Conservation (phyloP, 495 filamentous ascomycete species). For the Chaetomium cochliodes region DNA sequence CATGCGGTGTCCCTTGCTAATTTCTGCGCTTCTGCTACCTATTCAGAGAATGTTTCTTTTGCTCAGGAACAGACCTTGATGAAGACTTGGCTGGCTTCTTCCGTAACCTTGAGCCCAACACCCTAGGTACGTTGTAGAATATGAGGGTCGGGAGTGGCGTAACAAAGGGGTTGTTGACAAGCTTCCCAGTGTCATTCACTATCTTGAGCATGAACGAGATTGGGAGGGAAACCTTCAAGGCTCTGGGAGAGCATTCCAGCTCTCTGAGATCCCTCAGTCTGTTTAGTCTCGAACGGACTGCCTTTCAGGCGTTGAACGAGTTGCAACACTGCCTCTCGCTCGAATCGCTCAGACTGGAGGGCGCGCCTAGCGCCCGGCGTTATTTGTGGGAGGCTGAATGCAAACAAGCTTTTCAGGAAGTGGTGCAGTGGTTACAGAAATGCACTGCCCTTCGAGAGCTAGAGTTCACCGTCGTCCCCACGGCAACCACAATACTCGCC, state of each 20-base stretch:
- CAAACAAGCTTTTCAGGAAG: constrained; percentile 51
- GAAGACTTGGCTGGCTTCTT: constrained; percentile 59
- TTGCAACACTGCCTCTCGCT: constrained; percentile 54
- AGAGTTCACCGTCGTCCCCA: constrained; percentile 50
- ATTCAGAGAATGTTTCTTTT: constrained; percentile 49
- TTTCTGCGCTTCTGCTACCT: not conserved
- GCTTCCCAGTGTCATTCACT: constrained; percentile 48
- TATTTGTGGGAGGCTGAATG: constrained; percentile 44
- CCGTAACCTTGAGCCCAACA: constrained; percentile 53
- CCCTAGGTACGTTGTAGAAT: constrained; percentile 41
- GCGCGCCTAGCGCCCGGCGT: not conserved
- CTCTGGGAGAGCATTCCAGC: constrained; percentile 56
- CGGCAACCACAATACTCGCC: constrained; percentile 52
- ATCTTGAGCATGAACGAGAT: constrained; percentile 54
- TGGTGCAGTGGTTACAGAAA: constrained; percentile 54
- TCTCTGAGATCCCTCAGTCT: constrained; percentile 59
- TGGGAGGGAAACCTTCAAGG: constrained; percentile 54
- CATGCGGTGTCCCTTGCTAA: constrained; percentile 1
- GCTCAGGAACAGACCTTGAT: constrained; percentile 47
- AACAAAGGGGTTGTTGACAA: not conserved
- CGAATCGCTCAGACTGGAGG: constrained; percentile 32
- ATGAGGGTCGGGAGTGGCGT: not conserved
- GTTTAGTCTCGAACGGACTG: constrained; percentile 46
- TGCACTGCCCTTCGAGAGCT: constrained; percentile 57
- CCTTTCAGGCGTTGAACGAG: constrained; percentile 49